Percentiles rank a stretch among this genome's conserved stretches.
These are phyloP conservation scores for Ceratocystis colombiana DNA, from an alignment of 2,329 filamentous ascomycete species.

Conservation along the genomic window DNA sequence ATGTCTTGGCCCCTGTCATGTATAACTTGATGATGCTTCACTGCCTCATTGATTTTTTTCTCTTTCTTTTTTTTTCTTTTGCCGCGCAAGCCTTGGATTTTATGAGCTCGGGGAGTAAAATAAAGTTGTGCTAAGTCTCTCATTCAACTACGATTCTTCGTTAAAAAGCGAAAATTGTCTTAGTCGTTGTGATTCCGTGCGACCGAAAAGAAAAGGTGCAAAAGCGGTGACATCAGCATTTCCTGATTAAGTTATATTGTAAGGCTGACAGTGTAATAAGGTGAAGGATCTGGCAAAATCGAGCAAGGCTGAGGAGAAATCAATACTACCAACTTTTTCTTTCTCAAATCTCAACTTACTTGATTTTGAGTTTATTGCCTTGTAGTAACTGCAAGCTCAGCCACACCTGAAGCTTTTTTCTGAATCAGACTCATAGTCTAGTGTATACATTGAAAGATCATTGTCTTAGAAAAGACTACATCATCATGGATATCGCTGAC, in stretches of 20 bases:
- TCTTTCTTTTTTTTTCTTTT: not conserved
- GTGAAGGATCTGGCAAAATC: not conserved
- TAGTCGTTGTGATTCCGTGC: not conserved
- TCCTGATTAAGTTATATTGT: conserved; percentile 1
- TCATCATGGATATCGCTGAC: not conserved
- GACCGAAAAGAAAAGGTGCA: not conserved
- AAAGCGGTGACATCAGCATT: conserved; percentile 10
- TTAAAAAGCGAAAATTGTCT: conserved; percentile 14
- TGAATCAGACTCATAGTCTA: not conserved
- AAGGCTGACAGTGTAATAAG: not conserved
- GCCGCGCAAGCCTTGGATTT: not conserved
- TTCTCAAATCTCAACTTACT: not conserved
- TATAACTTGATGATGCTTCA: not conserved
- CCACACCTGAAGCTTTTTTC: too few species aligned
- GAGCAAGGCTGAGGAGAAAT: conserved; percentile 11
- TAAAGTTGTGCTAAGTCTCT: not conserved
- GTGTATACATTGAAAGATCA: not conserved
- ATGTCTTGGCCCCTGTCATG: not conserved
- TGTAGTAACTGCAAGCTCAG: too few species aligned
- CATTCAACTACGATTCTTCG: not conserved
- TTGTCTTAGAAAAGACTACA: not conserved
- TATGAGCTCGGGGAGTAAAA: not conserved
- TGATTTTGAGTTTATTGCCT: not conserved
- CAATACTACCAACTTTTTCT: not conserved
- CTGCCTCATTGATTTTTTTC: not conserved